phyloP scores from a whole-genome alignment of 164 flowering plant genomes.

The Aristolochia fimbriata region DNA sequence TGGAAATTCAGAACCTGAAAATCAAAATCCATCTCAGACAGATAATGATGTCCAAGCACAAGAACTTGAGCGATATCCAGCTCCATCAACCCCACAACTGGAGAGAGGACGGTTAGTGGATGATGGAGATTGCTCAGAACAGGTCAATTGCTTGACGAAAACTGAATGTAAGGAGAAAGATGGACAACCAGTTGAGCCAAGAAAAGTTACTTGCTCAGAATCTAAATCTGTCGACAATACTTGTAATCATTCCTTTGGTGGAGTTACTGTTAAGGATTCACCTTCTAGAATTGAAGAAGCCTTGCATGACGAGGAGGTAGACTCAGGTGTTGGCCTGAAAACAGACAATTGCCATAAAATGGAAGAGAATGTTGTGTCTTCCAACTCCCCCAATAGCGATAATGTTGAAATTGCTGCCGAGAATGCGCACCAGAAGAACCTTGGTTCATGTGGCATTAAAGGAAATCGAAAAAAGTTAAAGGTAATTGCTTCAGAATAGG shows the following conservation, averaged over 20 bases:
- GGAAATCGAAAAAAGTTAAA: slow-evolving; percentile 44
- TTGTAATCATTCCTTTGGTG: slow-evolving; percentile 23
- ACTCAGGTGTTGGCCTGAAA: slow-evolving; percentile 26
- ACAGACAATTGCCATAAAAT: slow-evolving; percentile 6
- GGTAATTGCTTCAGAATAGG: slow-evolving; percentile 17
- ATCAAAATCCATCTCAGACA: slow-evolving; percentile 12
- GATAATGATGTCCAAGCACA: slow-evolving; percentile 10
- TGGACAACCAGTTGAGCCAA: slow-evolving; percentile 19
- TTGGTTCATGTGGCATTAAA: slow-evolving; percentile 23
- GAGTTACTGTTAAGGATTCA: slow-evolving; percentile 8
- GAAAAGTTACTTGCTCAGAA: slow-evolving; percentile 3
- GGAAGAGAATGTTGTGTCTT: slow-evolving; percentile 6
- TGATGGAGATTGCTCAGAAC: slow-evolving; percentile 52
- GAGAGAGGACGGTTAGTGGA: slow-evolving; percentile 46
- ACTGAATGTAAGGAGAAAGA: slow-evolving; percentile 40
- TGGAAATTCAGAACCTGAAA: slow-evolving; percentile 19
- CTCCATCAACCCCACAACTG: slow-evolving; percentile 81
- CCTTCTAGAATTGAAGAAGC: slow-evolving; percentile 12
- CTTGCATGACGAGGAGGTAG: slow-evolving; percentile 40
- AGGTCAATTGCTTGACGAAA: slow-evolving; percentile 33
- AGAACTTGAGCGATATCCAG: slow-evolving; percentile 50
- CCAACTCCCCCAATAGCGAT: slow-evolving; percentile 15
- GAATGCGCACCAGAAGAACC: slow-evolving; percentile 13
- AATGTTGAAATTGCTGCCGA: slow-evolving; percentile 6
- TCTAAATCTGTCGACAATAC: slow-evolving; percentile 87